phyloP scores from a whole-genome alignment of 768 basidiomycete species.

The Pleurotus platypus region DNA sequence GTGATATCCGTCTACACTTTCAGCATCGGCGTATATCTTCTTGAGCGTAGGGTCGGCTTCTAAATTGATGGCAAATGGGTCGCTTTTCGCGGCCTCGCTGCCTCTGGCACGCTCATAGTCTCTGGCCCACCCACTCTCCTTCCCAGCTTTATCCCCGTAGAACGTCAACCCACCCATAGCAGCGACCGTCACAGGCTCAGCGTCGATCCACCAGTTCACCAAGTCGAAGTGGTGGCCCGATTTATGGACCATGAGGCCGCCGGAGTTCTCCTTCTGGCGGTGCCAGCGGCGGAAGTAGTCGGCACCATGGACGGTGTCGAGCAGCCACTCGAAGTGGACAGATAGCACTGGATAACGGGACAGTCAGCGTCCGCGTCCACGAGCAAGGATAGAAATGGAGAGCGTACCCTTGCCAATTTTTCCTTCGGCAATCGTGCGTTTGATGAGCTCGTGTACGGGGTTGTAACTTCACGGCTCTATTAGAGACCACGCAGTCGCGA shows the following conservation, averaged over 20 bases:
- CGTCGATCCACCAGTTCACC: constrained; percentile 53
- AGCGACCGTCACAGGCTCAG: constrained; percentile 40
- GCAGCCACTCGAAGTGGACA: constrained; percentile 51
- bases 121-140: constrained; percentile 42
- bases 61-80: constrained; percentile 48
- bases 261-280: constrained; percentile 38
- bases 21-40: constrained; percentile 42
- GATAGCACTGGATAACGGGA: constrained; percentile 29
- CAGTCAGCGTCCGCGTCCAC: too few species aligned
- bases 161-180: constrained; percentile 46
- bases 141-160: constrained; percentile 43
- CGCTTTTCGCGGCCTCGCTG: constrained; percentile 34
- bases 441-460: constrained; percentile 46
- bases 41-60: constrained; percentile 39
- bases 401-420: constrained; percentile 38
- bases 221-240: constrained; percentile 47
- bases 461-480: constrained; percentile 30
- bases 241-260: constrained; percentile 44
- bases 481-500: too few species aligned
- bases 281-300: constrained; percentile 53
- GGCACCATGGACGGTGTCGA: constrained; percentile 50
- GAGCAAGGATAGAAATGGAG: neutral
- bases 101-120: constrained; percentile 42
- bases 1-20: constrained; percentile 44
- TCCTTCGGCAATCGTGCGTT: constrained; percentile 39